These are phyloP conservation scores for Chytridium lagenaria DNA, from an alignment of 371 early-diverging fungal species.

Conservation along the genomic window DNA sequence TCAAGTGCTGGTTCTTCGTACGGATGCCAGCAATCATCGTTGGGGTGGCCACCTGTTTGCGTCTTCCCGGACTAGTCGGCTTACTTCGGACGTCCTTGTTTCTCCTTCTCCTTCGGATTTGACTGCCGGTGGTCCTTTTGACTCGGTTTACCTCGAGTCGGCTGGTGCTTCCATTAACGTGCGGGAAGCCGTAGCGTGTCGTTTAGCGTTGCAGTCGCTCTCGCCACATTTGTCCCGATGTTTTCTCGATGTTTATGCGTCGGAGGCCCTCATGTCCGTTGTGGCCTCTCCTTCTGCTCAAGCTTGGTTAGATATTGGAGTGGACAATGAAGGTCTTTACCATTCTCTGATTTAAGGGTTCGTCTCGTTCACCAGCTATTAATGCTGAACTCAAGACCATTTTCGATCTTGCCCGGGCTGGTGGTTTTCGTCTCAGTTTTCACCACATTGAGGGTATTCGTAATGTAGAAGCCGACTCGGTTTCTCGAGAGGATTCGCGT, in stretches of 20 bases:
- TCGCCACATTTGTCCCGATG: too few species aligned
- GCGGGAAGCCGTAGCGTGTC: too few species aligned
- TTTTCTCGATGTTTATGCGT: too few species aligned
- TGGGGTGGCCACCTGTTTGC: slow-evolving; percentile 4
- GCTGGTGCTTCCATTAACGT: too few species aligned
- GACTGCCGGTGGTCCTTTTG: too few species aligned
- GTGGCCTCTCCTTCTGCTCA: background rate
- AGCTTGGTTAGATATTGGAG: background rate
- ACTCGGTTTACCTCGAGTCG: background rate
- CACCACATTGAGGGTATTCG: slow-evolving; percentile 2
- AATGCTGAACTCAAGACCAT: background rate
- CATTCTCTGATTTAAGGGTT: background rate
- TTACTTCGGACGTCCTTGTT: too few species aligned
- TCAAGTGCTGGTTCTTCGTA: background rate
- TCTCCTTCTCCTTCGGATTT: too few species aligned
- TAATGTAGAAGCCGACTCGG: background rate
- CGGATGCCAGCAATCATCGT: slow-evolving; percentile 22
- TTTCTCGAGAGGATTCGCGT: background rate
- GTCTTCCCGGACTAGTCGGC: too few species aligned
- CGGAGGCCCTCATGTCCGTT: background rate
- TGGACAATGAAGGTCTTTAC: background rate
- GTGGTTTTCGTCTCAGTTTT: background rate
- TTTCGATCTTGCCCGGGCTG: background rate
- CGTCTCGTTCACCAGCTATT: background rate
- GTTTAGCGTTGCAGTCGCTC: too few species aligned